Conservation (phyloP, 306 rosid species). For the Oxytropis ochrocephala region DNA sequence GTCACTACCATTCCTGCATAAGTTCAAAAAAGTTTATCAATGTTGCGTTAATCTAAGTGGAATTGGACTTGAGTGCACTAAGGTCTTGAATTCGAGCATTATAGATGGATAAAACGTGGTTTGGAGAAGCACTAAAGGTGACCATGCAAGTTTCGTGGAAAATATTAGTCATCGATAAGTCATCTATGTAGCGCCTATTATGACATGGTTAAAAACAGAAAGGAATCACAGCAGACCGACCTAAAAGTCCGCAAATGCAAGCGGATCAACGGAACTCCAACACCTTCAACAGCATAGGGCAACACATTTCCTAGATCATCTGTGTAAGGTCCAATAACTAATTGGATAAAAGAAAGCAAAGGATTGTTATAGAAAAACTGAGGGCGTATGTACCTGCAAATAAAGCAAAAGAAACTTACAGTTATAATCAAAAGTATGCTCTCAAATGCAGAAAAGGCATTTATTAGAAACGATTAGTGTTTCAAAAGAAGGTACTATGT, state of each 20-base stretch:
- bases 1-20: slow-evolving; percentile 97
- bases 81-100: too few relatives aligned
- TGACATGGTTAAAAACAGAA: too few relatives aligned
- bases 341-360: slow-evolving; percentile 73
- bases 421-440: background rate
- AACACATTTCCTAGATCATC: slow-evolving; percentile 95
- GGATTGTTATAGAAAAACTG: slow-evolving; percentile 90
- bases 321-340: slow-evolving; percentile 79
- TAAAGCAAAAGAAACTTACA: background rate
- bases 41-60: too few relatives aligned
- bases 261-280: slow-evolving; percentile 98
- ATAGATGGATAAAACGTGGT: too few relatives aligned
- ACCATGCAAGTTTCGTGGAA: too few relatives aligned
- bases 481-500: background rate
- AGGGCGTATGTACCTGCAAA: slow-evolving; percentile 87
- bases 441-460: background rate
- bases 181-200: too few relatives aligned
- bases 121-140: too few relatives aligned
- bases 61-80: too few relatives aligned
- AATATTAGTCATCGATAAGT: too few relatives aligned
- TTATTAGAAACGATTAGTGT: background rate
- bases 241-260: slow-evolving; percentile 96
- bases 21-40: background rate
- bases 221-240: slow-evolving; percentile 25
- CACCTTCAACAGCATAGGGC: slow-evolving; percentile 96